Conservation (phyloP, 306 rosid genomes). For the Quercus berberidifolia region DNA sequence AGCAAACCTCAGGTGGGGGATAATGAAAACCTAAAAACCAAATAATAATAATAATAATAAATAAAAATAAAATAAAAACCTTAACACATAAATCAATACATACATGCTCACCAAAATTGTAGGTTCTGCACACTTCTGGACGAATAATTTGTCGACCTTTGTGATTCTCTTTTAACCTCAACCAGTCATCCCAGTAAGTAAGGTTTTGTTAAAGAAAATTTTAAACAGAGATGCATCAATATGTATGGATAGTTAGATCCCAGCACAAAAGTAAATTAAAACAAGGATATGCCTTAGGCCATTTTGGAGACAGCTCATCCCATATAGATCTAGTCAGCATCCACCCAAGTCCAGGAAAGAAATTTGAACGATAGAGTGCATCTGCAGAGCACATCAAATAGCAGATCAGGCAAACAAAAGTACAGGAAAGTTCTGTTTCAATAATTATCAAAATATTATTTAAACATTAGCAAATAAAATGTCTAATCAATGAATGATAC, state of each 20-base stretch:
- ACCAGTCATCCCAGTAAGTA: conserved; percentile 99
- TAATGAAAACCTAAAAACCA: not conserved
- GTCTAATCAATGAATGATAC: not conserved
- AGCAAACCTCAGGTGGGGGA: not conserved
- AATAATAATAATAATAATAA: not conserved
- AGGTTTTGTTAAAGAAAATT: conserved; percentile 71
- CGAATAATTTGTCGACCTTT: conserved; percentile 89
- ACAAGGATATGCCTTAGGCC: conserved; percentile 99
- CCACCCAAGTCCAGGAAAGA: conserved; percentile 98
- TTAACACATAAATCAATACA: conserved; percentile 30
- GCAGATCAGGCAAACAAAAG: not conserved
- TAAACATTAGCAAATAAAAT: not conserved
- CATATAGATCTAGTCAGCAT: conserved; percentile 81
- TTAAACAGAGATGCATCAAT: conserved; percentile 15
- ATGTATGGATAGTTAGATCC: conserved; percentile 12
- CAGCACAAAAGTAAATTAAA: conserved; percentile 20
- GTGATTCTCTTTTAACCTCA: conserved; percentile 81
- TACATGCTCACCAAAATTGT: conserved; percentile 94
- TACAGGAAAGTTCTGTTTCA: not conserved
- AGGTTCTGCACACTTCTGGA: conserved; percentile 98
- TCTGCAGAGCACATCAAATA: conserved; percentile 53
- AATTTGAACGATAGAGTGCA: conserved; percentile 84
- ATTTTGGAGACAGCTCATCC: conserved; percentile 99
- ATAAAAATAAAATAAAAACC: not conserved
- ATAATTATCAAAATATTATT: not conserved